Evolutionary conservation across 2,329 filamentous ascomycete genomes (phyloP), one percentile per base, ranked within the genome.

Genomic region (Xylariaceae sp.): DNA sequence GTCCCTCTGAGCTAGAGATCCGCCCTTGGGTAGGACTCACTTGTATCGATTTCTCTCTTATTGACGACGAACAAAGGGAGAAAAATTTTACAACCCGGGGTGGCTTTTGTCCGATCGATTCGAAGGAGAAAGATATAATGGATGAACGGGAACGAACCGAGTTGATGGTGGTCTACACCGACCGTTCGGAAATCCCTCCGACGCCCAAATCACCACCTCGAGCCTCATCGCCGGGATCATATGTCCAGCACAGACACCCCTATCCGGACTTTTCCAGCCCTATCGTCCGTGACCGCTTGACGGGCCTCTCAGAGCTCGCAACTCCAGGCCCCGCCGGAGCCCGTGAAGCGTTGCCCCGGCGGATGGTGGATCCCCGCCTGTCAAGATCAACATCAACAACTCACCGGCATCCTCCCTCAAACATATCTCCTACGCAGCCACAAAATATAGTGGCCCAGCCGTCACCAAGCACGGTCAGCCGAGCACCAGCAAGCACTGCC

Each of bases 91-190:
- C 73, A 32, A 83, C 78, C 3, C 74, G 81, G 44, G 81, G 80
- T 11, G 83, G 84, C 30, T 65, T 70, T 4, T 69, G 77, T 30
- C 64, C 69, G 0, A 76, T 85, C 35, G 70, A 73, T 19, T 85
- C 82, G 0, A 72, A 77, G 0, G 79, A 85, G 66, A 79, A 83
- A 60, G 74, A 76, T 56, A 67, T 71, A 29, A 84, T 84, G 66
- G 73, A 74, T 5, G 75, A 80, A 46, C 78, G 82, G 30, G 83
- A 85, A 19, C 19, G 64, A 77, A 76, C 46, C 74, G 81, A 84
- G 62, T 73, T 86, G 35, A 83, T 86, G 78, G 79, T 73, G n/a
- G 72, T 83, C 44, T 85, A 85, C 62, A 76, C 76, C 1, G 75
- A 77, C 47, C 63, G 71, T 1, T 71, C 74, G 3, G 80, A 84